Base-by-base conservation (phyloP, 2,329 filamentous ascomycete genomes). In the Aschersonia sp. region DNA sequence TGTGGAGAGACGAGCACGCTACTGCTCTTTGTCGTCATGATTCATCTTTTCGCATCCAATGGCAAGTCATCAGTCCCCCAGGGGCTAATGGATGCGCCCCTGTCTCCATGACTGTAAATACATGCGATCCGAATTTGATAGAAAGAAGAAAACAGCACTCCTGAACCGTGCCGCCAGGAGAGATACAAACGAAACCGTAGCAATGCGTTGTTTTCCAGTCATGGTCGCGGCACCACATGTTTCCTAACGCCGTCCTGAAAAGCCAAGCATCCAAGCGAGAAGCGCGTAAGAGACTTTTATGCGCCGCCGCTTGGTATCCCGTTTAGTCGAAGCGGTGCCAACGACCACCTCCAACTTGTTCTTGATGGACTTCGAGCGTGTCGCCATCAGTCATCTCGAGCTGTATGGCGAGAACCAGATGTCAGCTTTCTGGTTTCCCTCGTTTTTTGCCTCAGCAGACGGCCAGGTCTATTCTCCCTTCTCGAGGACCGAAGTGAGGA, bases 371-470 rank as follows among this genome's bases (percentile, higher is more conserved):
- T 62, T 98, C 92, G 30, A 98, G 81, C 1, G 87, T 94, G 60
- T 98, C 92, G 37, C 92, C 90, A 57, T 98, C 92, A 55, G 81
- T 73, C 92, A 98, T 98, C 52, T 97, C 92, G 48, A 97, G 83
- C 92, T 97, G 58, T 8, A 35, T 40, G 43, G 9, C 9, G 9
- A 14, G 33, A 37, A 43, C 31, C 12, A 30, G 6, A 8, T n/a
- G 42, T 43, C 22, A 47, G 46, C 22, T 37, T 37, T 37, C 12
- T 12, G 12, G 12, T 9, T 2, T 9, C 12, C 4, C 33, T 37
- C 14, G 7, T 29, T n/a, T 78, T 29, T n/a, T 78, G 97, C 92
- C 50, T 81, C 83, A 49, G 97, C 90, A 1, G 92, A 92, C 11
- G 86, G 22, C 22, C 22, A 22, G 22, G 22, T 2, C 22, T 22